Evolutionary conservation across 768 basidiomycete species (phyloP), one percentile per base, ranked within the genome.

Genomic region (Phlebiopsis flavidoalba): DNA sequence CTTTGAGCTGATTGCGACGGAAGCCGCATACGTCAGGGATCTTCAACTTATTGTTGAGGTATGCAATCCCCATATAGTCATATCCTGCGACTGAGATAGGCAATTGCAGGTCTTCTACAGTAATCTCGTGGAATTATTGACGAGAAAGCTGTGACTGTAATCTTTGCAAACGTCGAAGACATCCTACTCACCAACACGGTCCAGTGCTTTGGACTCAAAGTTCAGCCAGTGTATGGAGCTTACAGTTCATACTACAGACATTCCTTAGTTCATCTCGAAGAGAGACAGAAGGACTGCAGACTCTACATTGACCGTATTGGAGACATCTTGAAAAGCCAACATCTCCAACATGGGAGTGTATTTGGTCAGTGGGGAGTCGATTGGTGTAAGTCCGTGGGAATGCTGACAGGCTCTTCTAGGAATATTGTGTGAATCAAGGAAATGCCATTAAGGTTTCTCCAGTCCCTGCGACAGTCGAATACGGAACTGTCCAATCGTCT

Each of bases 141-240:
- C 3, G 77, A 79, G 59, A 91, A 91, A 68, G 91, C 91, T 5
- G 81, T 88, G 19, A 86, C 82, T 2, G 88, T 88, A 49, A 85
- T 98, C 17, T 98, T 98, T 67, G 90, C 90, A 5, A 98, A 98
- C 66, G 80, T 98, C 22, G 95, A 98, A 69, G 95, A 98, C 66
- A 86, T 98, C 53, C 77, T 98, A 3, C 73, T 98, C 33, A 89
- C 86, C 46, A 95, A 96, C 66, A 96, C 93, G 11, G 91, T 90
- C n/a, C 66, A 63, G 84, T 65, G 0, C 1, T 7, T 10, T 52
- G n/a, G 22, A 6, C 35, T 17, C 53, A 6, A 31, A 31, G 17
- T 40, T 26, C 49, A 45, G 33, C n/a, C 40, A 52, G 5, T 60
- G 48, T 43, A 24, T 45, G 17, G 26, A 6, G 26, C 49, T 64